Percentiles rank a stretch among this genome's conserved stretches.
Evolutionary conservation across 2,329 filamentous ascomycete genomes (phyloP).

Genomic region (Ophiostoma angusticollis): DNA sequence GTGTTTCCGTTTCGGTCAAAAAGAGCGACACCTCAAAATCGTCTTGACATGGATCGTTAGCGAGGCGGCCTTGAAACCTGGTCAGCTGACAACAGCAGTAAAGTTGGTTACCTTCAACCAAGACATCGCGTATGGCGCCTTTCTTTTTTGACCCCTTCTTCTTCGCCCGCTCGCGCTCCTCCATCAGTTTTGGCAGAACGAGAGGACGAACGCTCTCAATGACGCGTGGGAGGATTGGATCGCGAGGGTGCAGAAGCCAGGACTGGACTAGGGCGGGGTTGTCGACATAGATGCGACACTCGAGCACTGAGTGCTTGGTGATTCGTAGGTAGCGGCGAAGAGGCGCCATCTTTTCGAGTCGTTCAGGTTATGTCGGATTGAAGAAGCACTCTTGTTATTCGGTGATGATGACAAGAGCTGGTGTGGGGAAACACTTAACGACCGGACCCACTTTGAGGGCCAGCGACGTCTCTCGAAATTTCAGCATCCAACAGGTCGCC

Average conservation of each 20-base stretch:
- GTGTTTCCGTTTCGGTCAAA: conserved; percentile 70
- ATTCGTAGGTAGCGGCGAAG: conserved; percentile 83
- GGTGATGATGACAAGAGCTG: not conserved
- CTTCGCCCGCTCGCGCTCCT: conserved; percentile 59
- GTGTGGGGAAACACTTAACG: no score
- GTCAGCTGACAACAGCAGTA: not conserved
- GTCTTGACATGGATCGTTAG: conserved; percentile 37
- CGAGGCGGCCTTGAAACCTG: not conserved
- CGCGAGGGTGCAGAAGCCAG: conserved; percentile 69
- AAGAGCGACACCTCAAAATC: conserved; percentile 95
- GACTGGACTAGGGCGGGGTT: conserved; percentile 70
- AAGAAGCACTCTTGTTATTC: conserved; percentile 2
- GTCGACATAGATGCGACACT: conserved; percentile 91
- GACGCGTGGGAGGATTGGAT: conserved; percentile 67
- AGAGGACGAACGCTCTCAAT: conserved; percentile 75
- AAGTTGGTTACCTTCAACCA: conserved; percentile 51
- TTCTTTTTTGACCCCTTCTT: conserved; percentile 61
- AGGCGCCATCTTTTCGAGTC: no score
- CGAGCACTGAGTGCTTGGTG: conserved; percentile 86
- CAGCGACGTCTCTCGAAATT: no score
- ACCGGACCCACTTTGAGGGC: conserved; percentile 1
- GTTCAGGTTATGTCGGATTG: not conserved
- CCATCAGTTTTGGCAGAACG: conserved; percentile 79
- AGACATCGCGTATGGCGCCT: conserved; percentile 71
- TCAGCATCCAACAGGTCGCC: no score